Evolutionary conservation across 305 asterid species (phyloP).

Genomic region (Fraxinus dipetala): DNA sequence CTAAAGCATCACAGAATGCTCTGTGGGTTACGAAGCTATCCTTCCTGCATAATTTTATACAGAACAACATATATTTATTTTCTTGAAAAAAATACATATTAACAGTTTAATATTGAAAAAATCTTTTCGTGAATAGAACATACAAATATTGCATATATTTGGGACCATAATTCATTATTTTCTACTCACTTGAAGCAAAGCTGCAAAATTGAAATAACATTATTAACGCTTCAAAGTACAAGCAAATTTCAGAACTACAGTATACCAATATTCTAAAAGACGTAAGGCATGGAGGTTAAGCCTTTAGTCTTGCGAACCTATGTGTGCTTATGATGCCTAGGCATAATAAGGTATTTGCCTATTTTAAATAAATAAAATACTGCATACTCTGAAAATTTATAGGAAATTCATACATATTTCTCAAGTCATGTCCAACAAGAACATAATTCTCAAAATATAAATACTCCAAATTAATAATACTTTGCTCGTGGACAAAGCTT

Average conservation of each 20-base stretch:
- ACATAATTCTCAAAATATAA: not conserved
- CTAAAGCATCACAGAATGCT: constrained; percentile 85
- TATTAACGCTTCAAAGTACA: not conserved
- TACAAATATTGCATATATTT: no score
- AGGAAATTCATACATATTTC: not conserved
- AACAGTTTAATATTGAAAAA: not conserved
- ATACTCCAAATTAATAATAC: not conserved
- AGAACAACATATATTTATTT: not conserved
- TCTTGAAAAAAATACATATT: not conserved
- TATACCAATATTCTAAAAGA: not conserved
- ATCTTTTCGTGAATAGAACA: no score
- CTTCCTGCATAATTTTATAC: constrained; percentile 41
- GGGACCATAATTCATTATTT: not conserved
- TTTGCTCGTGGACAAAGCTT: not conserved
- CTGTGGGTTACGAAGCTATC: constrained; percentile 81
- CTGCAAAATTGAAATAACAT: not conserved
- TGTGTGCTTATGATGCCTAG: not conserved
- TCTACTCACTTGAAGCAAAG: not conserved
- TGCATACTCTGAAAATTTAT: not conserved
- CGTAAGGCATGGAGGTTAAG: not conserved
- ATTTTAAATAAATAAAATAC: no score
- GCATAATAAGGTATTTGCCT: no score
- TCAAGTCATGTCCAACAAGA: not conserved
- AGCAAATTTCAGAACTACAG: not conserved
- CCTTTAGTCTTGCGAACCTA: not conserved